A percentile compares a stretch with the other conserved stretches of the same genome.
These are phyloP conservation scores for Dothistroma pini DNA, from an alignment of 2,329 filamentous ascomycete species.

Conservation along the genomic window DNA sequence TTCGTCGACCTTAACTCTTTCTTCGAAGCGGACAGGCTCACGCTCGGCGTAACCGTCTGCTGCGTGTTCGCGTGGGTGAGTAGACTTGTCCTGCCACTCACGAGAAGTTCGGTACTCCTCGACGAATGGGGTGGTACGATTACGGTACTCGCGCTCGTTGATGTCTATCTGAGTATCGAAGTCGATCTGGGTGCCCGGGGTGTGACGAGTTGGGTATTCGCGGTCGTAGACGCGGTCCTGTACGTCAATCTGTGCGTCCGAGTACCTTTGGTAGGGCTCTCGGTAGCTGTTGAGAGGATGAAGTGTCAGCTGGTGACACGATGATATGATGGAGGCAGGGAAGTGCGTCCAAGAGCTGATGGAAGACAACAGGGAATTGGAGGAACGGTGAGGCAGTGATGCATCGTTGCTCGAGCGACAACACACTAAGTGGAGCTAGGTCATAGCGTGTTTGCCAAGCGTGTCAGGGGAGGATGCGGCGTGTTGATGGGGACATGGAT, in stretches of 20 bases:
- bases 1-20: slow-evolving; percentile 50
- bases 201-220: slow-evolving; percentile 46
- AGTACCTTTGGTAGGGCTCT: slow-evolving; percentile 54
- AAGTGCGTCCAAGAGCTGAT: slow-evolving; percentile 18
- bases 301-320: slow-evolving; percentile 19
- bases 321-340: slow-evolving; percentile 21
- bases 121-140: slow-evolving; percentile 38
- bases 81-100: slow-evolving; percentile 40
- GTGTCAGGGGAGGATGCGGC: slow-evolving; percentile 23
- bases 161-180: slow-evolving; percentile 57
- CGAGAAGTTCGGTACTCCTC: slow-evolving; percentile 38
- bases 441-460: slow-evolving; percentile 33
- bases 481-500: slow-evolving; percentile 5
- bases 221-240: slow-evolving; percentile 50
- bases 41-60: slow-evolving; percentile 39
- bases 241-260: slow-evolving; percentile 64
- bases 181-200: slow-evolving; percentile 48
- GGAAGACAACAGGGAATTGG: slow-evolving; percentile 26
- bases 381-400: slow-evolving; percentile 21
- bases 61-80: slow-evolving; percentile 37
- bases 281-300: slow-evolving; percentile 48
- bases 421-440: slow-evolving; percentile 31
- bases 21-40: slow-evolving; percentile 35
- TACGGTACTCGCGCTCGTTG: slow-evolving; percentile 47
- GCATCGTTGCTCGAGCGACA: slow-evolving; percentile 32